A percentile compares a stretch with the other conserved stretches of the same genome.
phyloP scores from a whole-genome alignment of 306 rosid species.

The Parietaria judaica region DNA sequence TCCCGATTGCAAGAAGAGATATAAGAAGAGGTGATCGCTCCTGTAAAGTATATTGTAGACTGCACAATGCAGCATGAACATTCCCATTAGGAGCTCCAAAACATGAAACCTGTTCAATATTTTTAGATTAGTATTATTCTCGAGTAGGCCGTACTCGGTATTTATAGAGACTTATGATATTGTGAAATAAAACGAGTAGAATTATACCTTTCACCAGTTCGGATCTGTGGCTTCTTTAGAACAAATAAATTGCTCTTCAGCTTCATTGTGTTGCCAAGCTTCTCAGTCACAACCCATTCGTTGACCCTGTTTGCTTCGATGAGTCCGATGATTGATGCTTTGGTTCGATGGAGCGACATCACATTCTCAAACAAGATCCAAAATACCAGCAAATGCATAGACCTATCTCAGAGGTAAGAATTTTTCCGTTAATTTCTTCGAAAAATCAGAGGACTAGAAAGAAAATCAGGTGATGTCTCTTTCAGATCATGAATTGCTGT shows the following conservation, averaged over 20 bases:
- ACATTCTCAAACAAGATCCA: slow-evolving; percentile 64
- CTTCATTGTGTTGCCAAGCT: slow-evolving; percentile 38
- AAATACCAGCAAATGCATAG: slow-evolving; percentile 37
- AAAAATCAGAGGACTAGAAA: slow-evolving; percentile 10
- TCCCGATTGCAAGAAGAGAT: slow-evolving; percentile 47
- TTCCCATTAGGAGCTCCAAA: slow-evolving; percentile 54
- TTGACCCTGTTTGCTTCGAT: slow-evolving; percentile 48
- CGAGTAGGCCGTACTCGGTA: no score
- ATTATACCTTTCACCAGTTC: slow-evolving; percentile 28
- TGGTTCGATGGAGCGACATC: slow-evolving; percentile 52
- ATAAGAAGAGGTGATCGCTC: slow-evolving; percentile 41
- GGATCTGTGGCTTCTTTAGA: slow-evolving; percentile 21
- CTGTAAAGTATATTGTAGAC: slow-evolving; percentile 36
- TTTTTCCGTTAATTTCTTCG: background rate
- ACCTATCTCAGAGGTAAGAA: slow-evolving; percentile 22
- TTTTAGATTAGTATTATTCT: no score
- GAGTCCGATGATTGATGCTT: slow-evolving; percentile 46
- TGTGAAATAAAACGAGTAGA: background rate
- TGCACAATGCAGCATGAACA: slow-evolving; percentile 55
- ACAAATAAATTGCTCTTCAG: slow-evolving; percentile 29
- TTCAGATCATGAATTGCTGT: background rate
- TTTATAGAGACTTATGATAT: no score
- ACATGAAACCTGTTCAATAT: slow-evolving; percentile 26
- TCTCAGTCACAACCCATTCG: slow-evolving; percentile 58
- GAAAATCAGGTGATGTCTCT: slow-evolving; percentile 15